phyloP scores from a whole-genome alignment of 108 stramenopile genomes.

The Chaetoceros tenuissimus region DNA sequence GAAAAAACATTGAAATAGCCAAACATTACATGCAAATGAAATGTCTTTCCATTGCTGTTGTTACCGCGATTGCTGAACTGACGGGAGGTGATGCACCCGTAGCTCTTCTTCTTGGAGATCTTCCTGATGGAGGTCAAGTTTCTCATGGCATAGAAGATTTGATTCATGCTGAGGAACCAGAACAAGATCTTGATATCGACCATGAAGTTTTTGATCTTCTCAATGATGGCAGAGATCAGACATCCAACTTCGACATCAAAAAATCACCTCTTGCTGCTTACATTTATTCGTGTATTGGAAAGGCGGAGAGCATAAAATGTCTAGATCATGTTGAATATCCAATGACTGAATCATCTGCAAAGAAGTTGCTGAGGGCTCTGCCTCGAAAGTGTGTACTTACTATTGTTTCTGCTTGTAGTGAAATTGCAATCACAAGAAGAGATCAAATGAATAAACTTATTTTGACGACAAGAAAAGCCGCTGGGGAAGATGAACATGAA shows the following conservation, averaged over 20 bases:
- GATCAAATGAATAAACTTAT: too few species aligned
- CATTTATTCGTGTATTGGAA: conserved; percentile 31
- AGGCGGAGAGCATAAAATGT: conserved; percentile 11
- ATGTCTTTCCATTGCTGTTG: conserved; percentile 18
- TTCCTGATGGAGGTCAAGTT: conserved; percentile 8
- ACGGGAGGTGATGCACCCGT: conserved; percentile 56
- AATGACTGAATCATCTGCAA: conserved; percentile 20
- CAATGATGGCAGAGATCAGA: conserved; percentile 20
- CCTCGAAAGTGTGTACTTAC: too few species aligned
- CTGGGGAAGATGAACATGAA: too few species aligned
- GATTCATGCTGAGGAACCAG: conserved; percentile 4
- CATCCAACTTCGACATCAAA: conserved; percentile 32
- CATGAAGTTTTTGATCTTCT: conserved; percentile 34
- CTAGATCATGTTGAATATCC: conserved; percentile 22
- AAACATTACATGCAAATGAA: conserved; percentile 43
- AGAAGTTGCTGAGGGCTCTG: conserved; percentile 18
- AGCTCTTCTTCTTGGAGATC: conserved; percentile 36
- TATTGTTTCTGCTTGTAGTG: too few species aligned
- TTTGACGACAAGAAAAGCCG: too few species aligned
- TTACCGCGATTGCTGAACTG: conserved; percentile 39
- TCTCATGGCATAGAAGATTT: conserved; percentile 6
- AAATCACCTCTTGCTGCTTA: conserved; percentile 46
- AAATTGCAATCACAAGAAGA: too few species aligned
- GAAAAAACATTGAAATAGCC: conserved; percentile 25
- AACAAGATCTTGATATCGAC: conserved; percentile 13